Evolutionary conservation across 2,329 filamentous ascomycete species (phyloP).

Genomic region (Bipolaris oryzae): DNA sequence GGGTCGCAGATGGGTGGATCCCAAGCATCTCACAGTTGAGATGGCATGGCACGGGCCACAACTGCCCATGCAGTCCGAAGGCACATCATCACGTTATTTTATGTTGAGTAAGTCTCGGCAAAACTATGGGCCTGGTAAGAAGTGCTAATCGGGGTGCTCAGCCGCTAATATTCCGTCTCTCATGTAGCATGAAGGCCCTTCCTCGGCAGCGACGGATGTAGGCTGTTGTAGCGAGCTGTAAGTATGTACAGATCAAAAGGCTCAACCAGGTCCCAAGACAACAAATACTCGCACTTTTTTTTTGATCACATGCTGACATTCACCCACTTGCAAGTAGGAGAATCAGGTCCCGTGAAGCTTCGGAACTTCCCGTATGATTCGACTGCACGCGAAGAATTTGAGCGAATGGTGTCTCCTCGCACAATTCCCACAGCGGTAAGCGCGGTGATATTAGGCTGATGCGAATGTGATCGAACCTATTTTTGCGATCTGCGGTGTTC

Average conservation of each 20-base stretch:
- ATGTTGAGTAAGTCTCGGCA: conserved; percentile 27
- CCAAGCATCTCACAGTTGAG: conserved; percentile 13
- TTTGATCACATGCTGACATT: conserved; percentile 14
- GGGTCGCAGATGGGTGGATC: conserved; percentile 28
- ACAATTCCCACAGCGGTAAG: conserved; percentile 17
- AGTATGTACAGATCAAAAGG: not conserved
- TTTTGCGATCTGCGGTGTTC: conserved; percentile 14
- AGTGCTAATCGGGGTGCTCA: conserved; percentile 4
- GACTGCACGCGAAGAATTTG: conserved; percentile 18
- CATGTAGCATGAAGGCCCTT: conserved; percentile 6
- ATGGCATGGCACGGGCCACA: conserved; percentile 16
- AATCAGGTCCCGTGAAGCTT: conserved; percentile 9
- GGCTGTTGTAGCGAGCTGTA: conserved; percentile 19
- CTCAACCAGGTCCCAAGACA: conserved; percentile 6
- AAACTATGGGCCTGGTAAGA: conserved; percentile 10
- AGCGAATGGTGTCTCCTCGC: conserved; percentile 14
- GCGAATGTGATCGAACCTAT: conserved; percentile 19
- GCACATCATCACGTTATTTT: conserved; percentile 24
- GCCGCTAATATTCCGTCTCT: conserved; percentile 13
- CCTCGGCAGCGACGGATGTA: conserved; percentile 14
- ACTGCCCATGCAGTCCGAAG: conserved; percentile 7
- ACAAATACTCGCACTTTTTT: not conserved
- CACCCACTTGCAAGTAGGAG: conserved; percentile 3
- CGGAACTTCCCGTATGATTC: conserved; percentile 11
- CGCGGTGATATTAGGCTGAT: conserved; percentile 32